Conservation (phyloP, 2,329 filamentous ascomycete species). For the Alternaria conjuncta region DNA sequence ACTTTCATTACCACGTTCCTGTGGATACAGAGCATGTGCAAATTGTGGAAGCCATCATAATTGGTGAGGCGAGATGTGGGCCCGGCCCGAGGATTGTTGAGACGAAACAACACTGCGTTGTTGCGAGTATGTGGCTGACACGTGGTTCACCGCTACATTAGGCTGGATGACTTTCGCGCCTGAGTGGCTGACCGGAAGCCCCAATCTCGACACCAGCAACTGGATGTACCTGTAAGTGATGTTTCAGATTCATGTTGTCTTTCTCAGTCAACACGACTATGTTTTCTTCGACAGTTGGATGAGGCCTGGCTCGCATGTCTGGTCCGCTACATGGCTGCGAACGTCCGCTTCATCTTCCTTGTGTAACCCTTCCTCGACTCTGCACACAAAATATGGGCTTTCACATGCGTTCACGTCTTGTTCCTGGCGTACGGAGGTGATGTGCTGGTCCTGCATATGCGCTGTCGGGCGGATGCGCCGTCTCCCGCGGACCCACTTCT, state of each 20-base stretch:
- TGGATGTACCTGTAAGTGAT: slow-evolving; percentile 62
- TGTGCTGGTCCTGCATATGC: slow-evolving; percentile 27
- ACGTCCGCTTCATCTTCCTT: neutral
- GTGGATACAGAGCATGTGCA: slow-evolving; percentile 9
- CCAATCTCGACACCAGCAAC: slow-evolving; percentile 64
- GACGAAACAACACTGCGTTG: slow-evolving; percentile 22
- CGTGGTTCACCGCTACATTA: slow-evolving; percentile 45
- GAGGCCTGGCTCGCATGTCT: neutral
- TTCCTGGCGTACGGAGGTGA: slow-evolving; percentile 4
- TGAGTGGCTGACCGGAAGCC: slow-evolving; percentile 67
- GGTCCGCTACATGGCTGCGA: neutral
- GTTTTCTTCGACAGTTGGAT: neutral
- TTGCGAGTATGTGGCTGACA: slow-evolving; percentile 43
- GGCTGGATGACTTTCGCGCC: slow-evolving; percentile 70
- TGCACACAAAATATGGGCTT: neutral
- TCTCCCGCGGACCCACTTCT: slow-evolving; percentile 23
- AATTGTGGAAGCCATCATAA: slow-evolving; percentile 4
- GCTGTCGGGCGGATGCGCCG: slow-evolving; percentile 14
- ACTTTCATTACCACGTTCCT: slow-evolving; percentile 3
- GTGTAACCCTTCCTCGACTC: neutral
- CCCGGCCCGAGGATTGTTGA: slow-evolving; percentile 25
- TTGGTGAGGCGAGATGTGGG: slow-evolving; percentile 29
- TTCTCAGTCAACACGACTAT: neutral
- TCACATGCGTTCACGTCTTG: neutral
- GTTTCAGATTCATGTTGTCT: neutral